Percentiles rank a stretch among this genome's conserved stretches.
Conservation (phyloP, 805 yeast species). For the Saturnispora hagleri region DNA sequence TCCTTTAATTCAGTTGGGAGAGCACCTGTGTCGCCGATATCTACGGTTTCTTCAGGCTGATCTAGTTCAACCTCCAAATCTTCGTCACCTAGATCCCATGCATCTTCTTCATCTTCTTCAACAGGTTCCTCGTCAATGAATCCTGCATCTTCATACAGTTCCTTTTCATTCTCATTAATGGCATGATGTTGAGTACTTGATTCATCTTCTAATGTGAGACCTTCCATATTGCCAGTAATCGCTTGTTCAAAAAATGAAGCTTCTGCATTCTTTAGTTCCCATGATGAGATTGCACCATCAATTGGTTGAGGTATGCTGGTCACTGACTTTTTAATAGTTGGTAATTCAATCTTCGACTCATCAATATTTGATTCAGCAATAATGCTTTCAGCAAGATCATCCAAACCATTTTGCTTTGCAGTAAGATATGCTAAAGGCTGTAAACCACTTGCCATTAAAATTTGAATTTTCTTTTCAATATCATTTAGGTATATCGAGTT, state of each 20-base stretch:
- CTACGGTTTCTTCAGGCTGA: constrained; percentile 30
- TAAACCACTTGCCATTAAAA: constrained; percentile 71
- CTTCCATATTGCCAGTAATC: constrained; percentile 66
- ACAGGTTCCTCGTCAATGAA: constrained; percentile 34
- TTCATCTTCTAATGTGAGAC: constrained; percentile 33
- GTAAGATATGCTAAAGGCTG: constrained; percentile 86
- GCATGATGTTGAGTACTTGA: constrained; percentile 15
- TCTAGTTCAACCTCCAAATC: constrained; percentile 56
- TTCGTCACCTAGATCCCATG: constrained; percentile 59
- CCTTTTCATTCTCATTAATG: constrained; percentile 19
- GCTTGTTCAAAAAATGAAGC: constrained; percentile 82
- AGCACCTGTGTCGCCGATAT: constrained; percentile 15
- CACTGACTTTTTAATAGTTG: constrained; percentile 28
- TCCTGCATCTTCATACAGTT: constrained; percentile 7
- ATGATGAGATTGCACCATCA: constrained; percentile 39
- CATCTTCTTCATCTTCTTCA: constrained; percentile 45
- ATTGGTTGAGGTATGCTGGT: constrained; percentile 41
- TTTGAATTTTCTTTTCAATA: constrained; percentile 62
- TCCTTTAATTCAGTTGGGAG: constrained; percentile 52
- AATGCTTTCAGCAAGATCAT: constrained; percentile 63
- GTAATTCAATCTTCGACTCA: constrained; percentile 46
- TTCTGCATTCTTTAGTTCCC: constrained; percentile 76
- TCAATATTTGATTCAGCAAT: constrained; percentile 60
- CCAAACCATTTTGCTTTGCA: constrained; percentile 79
- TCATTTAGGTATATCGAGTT: constrained; percentile 74